Percentiles rank a stretch among this genome's conserved stretches.
Conservation (phyloP, 768 basidiomycete species). For the Leccinum variicolor region DNA sequence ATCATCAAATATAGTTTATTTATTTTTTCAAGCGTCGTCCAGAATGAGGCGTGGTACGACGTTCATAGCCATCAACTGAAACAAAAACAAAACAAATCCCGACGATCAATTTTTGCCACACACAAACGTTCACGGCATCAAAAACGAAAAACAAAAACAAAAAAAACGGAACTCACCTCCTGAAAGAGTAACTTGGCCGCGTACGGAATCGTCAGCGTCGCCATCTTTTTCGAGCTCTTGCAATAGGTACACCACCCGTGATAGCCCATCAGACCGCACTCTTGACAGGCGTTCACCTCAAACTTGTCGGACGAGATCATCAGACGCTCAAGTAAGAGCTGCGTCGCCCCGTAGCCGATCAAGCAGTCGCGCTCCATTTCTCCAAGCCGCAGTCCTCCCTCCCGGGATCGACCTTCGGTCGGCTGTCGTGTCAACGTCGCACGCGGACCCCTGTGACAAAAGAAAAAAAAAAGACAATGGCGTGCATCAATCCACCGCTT, state of each 20-base stretch:
- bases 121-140: neutral
- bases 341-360: constrained; percentile 98
- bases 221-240: constrained; percentile 96
- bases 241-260: constrained; percentile 98
- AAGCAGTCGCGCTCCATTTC: constrained; percentile 99
- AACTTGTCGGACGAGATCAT: constrained; percentile 99
- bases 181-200: constrained; percentile 92
- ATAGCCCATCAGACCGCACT: constrained; percentile 93
- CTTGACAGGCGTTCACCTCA: constrained; percentile 92
- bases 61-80: constrained; percentile 94
- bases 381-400: constrained; percentile 93
- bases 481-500: constrained; percentile 4
- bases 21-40: constrained; percentile 60
- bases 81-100: neutral
- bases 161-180: constrained; percentile 51
- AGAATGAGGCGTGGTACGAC: constrained; percentile 86
- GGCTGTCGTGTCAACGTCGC: constrained; percentile 97
- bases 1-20: constrained; percentile 1
- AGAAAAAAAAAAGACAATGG: neutral
- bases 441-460: constrained; percentile 72
- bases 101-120: neutral
- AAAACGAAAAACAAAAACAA: neutral
- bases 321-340: constrained; percentile 90
- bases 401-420: constrained; percentile 96
- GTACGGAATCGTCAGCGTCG: constrained; percentile 93